Percentiles rank a stretch among this genome's conserved stretches.
Evolutionary conservation across 257 asterid genomes (phyloP).

Genomic region (Anisodus tanguticus): DNA sequence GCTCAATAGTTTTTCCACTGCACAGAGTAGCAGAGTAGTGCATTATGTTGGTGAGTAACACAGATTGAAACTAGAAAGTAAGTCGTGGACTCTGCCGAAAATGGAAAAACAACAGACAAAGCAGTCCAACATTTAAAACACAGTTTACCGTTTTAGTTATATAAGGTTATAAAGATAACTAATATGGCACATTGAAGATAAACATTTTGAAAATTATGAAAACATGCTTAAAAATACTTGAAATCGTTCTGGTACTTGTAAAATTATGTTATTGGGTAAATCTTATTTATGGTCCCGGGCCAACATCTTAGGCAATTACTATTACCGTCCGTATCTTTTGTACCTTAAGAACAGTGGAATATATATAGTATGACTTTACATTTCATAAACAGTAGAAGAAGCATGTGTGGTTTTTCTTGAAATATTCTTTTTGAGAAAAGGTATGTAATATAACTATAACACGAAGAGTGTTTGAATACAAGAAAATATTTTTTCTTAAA

Average conservation of each 20-base stretch:
- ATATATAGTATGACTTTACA: background rate
- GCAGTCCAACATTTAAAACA: slow-evolving; percentile 18
- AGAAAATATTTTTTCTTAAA: background rate
- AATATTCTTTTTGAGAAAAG: background rate
- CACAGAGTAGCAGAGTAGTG: slow-evolving; percentile 35
- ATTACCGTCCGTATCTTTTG: background rate
- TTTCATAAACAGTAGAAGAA: slow-evolving; percentile 7
- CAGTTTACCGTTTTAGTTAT: background rate
- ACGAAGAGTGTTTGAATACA: background rate
- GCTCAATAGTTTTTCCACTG: slow-evolving; percentile 99
- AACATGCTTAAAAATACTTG: background rate
- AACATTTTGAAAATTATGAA: background rate
- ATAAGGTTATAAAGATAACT: background rate
- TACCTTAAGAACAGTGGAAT: background rate
- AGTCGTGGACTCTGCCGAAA: background rate
- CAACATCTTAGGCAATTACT: slow-evolving; percentile 8
- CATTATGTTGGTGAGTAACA: slow-evolving; percentile 21
- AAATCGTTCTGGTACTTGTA: background rate
- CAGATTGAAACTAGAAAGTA: background rate
- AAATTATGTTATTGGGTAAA: background rate
- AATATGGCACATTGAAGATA: background rate
- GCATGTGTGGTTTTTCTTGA: background rate
- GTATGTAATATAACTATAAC: background rate
- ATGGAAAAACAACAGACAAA: background rate
- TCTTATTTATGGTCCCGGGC: slow-evolving; percentile 12